phyloP scores from a whole-genome alignment of 148 eudicot species.

The Agrostemma githago region DNA sequence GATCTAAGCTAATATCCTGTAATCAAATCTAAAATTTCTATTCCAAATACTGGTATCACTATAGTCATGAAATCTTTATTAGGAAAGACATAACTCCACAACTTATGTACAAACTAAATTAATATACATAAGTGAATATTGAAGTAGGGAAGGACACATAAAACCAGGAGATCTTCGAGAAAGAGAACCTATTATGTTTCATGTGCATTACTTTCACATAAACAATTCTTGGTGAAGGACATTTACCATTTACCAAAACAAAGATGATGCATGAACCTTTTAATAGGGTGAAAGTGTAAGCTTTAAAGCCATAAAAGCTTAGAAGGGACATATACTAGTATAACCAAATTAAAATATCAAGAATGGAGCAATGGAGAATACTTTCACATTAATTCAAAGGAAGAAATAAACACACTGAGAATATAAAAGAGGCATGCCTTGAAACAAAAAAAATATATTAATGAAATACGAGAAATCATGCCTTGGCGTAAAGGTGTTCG shows the following conservation, averaged over 20 bases:
- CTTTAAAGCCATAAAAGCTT: neutral
- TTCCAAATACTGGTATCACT: neutral
- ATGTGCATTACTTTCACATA: neutral
- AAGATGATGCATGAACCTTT: neutral
- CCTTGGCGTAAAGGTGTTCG: constrained; percentile 68
- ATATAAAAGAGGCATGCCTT: neutral
- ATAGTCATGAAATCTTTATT: neutral
- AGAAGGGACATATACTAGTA: neutral
- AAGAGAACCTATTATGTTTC: neutral
- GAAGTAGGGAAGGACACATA: neutral
- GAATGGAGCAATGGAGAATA: neutral
- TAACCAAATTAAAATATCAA: neutral
- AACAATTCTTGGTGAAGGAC: neutral
- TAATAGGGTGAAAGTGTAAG: neutral
- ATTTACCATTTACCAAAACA: neutral
- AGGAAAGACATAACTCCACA: neutral
- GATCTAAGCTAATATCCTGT: neutral
- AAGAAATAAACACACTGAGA: neutral
- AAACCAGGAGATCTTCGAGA: neutral
- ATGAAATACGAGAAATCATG: constrained; percentile 11
- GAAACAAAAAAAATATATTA: neutral
- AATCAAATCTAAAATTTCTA: neutral
- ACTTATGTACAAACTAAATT: neutral
- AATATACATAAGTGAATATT: neutral
- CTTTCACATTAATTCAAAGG: neutral